These are phyloP conservation scores for Diutina siamensis DNA, from an alignment of 1,139 yeast species.

Conservation along the genomic window DNA sequence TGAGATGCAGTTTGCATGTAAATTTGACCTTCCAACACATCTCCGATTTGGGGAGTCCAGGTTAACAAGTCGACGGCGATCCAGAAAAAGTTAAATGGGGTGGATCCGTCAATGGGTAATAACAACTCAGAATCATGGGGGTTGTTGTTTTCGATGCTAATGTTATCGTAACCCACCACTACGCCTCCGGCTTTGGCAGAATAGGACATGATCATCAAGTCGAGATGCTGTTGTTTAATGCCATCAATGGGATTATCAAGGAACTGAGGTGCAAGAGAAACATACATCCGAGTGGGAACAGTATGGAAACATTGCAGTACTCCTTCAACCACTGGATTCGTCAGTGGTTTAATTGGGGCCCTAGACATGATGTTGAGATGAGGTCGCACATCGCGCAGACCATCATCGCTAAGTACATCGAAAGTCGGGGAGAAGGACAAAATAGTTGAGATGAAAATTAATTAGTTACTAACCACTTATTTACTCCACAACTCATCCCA, in stretches of 20 bases:
- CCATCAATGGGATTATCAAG: slow-evolving; percentile 62
- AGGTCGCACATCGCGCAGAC: background rate
- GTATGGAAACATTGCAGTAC: slow-evolving; percentile 54
- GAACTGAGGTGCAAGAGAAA: slow-evolving; percentile 79
- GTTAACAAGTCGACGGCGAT: slow-evolving; percentile 69
- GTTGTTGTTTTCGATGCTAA: slow-evolving; percentile 29
- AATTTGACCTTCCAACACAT: slow-evolving; percentile 70
- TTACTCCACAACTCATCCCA: slow-evolving; percentile 62
- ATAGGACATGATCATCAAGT: slow-evolving; percentile 79
- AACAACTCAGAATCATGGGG: slow-evolving; percentile 21
- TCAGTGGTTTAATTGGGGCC: slow-evolving; percentile 2
- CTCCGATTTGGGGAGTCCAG: slow-evolving; percentile 87
- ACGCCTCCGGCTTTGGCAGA: slow-evolving; percentile 69
- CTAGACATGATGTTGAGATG: slow-evolving; percentile 1
- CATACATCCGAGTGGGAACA: slow-evolving; percentile 55
- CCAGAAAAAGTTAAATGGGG: slow-evolving; percentile 89
- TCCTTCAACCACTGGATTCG: slow-evolving; percentile 17
- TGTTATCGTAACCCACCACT: slow-evolving; percentile 64
- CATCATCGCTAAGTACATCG: too few relatives aligned
- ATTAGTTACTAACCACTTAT: background rate
- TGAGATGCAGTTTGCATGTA: slow-evolving; percentile 94
- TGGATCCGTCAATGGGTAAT: slow-evolving; percentile 35
- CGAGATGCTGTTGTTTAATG: slow-evolving; percentile 75
- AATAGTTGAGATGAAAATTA: too few relatives aligned
- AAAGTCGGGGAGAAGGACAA: too few relatives aligned